Evolutionary conservation across 192 early-diverging fungal species (phyloP).

Genomic region (Dissophora globulifera): DNA sequence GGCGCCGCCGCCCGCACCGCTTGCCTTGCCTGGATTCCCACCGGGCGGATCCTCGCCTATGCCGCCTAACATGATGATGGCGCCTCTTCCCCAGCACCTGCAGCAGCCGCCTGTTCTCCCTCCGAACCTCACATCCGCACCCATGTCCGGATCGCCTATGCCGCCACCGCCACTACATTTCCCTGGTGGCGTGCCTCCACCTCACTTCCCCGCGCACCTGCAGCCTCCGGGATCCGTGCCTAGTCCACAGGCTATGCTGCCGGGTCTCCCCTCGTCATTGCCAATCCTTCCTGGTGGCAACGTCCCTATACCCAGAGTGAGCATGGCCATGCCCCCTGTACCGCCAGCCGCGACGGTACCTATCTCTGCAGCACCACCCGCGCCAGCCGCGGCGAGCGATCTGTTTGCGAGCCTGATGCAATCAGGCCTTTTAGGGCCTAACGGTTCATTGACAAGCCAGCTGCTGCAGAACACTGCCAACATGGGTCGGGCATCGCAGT

Average conservation of each 20-base stretch:
- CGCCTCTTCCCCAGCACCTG: constrained; percentile 12
- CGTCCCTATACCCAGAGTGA: not conserved
- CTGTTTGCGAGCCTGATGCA: constrained; percentile 48
- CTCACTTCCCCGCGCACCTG: constrained; percentile 1
- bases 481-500: constrained; percentile 11
- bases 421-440: constrained; percentile 38
- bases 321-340: constrained; percentile 12
- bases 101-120: constrained; percentile 5
- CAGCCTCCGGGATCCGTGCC: constrained; percentile 21
- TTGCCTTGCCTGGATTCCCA: constrained; percentile 10
- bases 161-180: not conserved
- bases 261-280: constrained; percentile 2
- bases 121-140: constrained; percentile 9
- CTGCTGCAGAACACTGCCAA: constrained; percentile 31
- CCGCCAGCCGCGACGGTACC: not conserved
- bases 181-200: constrained; percentile 4
- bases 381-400: constrained; percentile 14
- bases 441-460: constrained; percentile 25
- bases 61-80: constrained; percentile 24
- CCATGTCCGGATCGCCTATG: too few species aligned
- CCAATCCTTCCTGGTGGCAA: constrained; percentile 4
- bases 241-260: constrained; percentile 7
- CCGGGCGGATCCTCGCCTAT: constrained; percentile 9
- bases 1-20: constrained; percentile 20
- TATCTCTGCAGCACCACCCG: not conserved